Evolutionary conservation across 768 basidiomycete genomes (phyloP), one percentile per base, ranked within the genome.

Genomic region (Tephrocybe sp.): DNA sequence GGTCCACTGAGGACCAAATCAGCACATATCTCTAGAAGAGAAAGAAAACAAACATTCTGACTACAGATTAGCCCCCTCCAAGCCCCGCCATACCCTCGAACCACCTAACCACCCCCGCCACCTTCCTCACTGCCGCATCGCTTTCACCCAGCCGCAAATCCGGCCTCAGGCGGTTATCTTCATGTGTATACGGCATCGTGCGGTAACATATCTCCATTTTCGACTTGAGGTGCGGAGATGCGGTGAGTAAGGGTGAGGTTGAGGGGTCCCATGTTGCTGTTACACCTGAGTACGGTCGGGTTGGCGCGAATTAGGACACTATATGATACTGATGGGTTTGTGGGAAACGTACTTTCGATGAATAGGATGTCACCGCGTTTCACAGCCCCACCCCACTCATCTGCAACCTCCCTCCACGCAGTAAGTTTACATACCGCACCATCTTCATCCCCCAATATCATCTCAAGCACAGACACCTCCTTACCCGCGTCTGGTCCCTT

Each of bases 331-430:
- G n/a, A 40, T 26, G 31, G 14, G 33, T 22, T 41, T 16, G 33
- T 17, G 51, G 26, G 52, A 36, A 30, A 70, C 83, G 35, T 62
- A 86, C 90, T 87, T 62, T 87, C 80, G 13, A 92, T 69, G 52
- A 83, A 72, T 7, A 89, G 69, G 13, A 92, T 70, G 62, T 92
- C 90, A 1, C 90, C 90, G 42, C 86, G 73, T 60, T 84, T 87
- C 2, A 81, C 65, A 33, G 65, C 52, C 1, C 73, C 76, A 19
- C 84, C 86, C 89, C 89, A 91, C 0, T 66, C 65, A 39, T 90
- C 85, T 10, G 90, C 90, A 4, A 78, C 69, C 40, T 90, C 84
- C 48, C 89, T 72, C 90, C 90, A 92, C 11, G 84, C 89, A 4
- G 85, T 86, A 14, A 92, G 64, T 66, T 84, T 89, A 60, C 81